phyloP scores from a whole-genome alignment of 2,329 filamentous ascomycete genomes.

The Talaromyces pinophilus region DNA sequence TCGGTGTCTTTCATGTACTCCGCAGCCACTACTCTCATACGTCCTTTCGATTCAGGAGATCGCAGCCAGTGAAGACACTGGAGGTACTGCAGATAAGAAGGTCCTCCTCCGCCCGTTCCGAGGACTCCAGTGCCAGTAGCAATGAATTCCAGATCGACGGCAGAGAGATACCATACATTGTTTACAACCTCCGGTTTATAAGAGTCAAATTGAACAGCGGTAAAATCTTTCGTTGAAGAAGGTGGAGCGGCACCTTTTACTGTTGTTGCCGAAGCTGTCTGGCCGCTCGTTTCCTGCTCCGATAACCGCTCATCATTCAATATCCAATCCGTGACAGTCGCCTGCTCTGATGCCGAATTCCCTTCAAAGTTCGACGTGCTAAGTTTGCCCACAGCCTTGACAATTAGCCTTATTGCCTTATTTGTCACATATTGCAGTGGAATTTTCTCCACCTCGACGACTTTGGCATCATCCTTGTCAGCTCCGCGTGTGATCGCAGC shows the following conservation, averaged over 20 bases:
- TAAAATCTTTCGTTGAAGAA: slow-evolving; percentile 28
- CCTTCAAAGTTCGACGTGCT: neutral
- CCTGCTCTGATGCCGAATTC: neutral
- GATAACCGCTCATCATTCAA: slow-evolving; percentile 1
- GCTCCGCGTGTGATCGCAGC: slow-evolving; percentile 29
- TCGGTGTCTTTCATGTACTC: slow-evolving; percentile 39
- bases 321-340: slow-evolving; percentile 3
- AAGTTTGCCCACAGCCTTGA: slow-evolving; percentile 46
- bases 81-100: slow-evolving; percentile 50
- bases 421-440: slow-evolving; percentile 41
- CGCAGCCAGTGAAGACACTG: slow-evolving; percentile 45
- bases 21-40: slow-evolving; percentile 19
- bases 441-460: slow-evolving; percentile 48
- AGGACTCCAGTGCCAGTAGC: slow-evolving; percentile 41
- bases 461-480: slow-evolving; percentile 40
- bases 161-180: slow-evolving; percentile 41
- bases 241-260: neutral
- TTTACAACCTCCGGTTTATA: slow-evolving; percentile 37
- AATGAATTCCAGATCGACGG: slow-evolving; percentile 42
- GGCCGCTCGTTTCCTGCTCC: neutral
- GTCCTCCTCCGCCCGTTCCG: slow-evolving; percentile 45
- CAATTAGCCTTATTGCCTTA: slow-evolving; percentile 36
- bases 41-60: slow-evolving; percentile 33
- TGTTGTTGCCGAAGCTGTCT: neutral
- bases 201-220: slow-evolving; percentile 31